Evolutionary conservation across 140 eudicot genomes (phyloP).

Genomic region (Flaveria floridana): DNA sequence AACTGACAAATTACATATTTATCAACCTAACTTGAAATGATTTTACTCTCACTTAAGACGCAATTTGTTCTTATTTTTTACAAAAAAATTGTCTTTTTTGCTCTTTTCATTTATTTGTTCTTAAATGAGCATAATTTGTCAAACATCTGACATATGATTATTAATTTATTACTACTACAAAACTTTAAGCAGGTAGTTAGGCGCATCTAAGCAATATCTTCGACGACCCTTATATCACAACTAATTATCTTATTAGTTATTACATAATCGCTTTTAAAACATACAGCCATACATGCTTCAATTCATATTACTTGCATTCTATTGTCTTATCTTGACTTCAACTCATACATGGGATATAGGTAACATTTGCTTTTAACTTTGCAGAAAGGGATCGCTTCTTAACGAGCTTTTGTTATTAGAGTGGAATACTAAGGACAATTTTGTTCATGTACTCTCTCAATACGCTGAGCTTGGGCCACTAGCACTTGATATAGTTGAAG

Average conservation of each 20-base stretch:
- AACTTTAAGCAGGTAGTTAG: neutral
- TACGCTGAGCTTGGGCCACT: conserved; percentile 74
- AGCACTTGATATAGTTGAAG: conserved; percentile 71
- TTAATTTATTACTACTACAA: conserved; percentile 4
- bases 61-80: neutral
- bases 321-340: neutral
- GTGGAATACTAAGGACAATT: conserved; percentile 62
- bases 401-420: conserved; percentile 76
- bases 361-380: conserved; percentile 25
- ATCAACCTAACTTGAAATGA: neutral
- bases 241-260: neutral
- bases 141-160: neutral
- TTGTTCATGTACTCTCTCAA: conserved; percentile 55
- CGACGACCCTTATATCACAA: neutral
- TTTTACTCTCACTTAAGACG: neutral
- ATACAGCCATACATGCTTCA: neutral
- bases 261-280: neutral
- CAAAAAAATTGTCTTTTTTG: neutral
- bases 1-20: neutral
- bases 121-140: neutral
- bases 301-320: conserved; percentile 20
- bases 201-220: conserved; percentile 13
- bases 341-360: conserved; percentile 2
- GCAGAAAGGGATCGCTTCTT: conserved; percentile 68
- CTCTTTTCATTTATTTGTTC: neutral